A percentile compares a stretch with the other conserved stretches of the same genome.
Conservation (phyloP, 2,329 filamentous ascomycete species). For the Colletotrichum salicis region DNA sequence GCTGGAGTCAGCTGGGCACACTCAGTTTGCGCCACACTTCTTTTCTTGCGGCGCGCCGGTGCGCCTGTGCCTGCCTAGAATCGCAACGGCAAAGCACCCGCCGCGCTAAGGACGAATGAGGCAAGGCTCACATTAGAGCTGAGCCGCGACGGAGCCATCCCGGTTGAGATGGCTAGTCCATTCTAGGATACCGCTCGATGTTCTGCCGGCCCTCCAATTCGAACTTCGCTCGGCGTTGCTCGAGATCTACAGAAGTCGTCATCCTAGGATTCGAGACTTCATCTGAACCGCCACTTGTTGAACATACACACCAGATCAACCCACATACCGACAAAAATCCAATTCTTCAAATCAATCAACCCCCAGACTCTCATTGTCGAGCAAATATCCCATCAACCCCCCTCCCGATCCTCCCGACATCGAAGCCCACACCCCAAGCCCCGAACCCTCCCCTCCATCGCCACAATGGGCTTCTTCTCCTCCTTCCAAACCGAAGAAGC, state of each 20-base stretch:
- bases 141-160: neutral
- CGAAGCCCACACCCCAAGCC: conserved; percentile 1
- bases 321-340: no score
- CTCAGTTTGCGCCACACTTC: neutral
- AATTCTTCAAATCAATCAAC: neutral
- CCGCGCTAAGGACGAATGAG: neutral
- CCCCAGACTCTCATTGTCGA: no score
- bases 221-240: neutral
- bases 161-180: neutral
- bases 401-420: neutral
- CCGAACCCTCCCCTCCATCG: neutral
- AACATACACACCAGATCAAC: neutral
- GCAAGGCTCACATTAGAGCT: neutral
- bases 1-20: neutral
- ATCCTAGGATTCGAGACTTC: neutral
- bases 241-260: neutral
- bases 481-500: conserved; percentile 50
- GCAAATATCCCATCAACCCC: neutral
- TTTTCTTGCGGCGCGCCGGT: neutral
- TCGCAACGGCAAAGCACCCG: neutral
- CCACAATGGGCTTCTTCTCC: conserved; percentile 61
- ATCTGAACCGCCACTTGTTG: neutral
- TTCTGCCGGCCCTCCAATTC: conserved; percentile 14
- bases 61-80: neutral
- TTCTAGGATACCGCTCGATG: neutral